Base-by-base conservation (phyloP, 1,284 basidiomycete genomes). In the Thelephora terrestris region DNA sequence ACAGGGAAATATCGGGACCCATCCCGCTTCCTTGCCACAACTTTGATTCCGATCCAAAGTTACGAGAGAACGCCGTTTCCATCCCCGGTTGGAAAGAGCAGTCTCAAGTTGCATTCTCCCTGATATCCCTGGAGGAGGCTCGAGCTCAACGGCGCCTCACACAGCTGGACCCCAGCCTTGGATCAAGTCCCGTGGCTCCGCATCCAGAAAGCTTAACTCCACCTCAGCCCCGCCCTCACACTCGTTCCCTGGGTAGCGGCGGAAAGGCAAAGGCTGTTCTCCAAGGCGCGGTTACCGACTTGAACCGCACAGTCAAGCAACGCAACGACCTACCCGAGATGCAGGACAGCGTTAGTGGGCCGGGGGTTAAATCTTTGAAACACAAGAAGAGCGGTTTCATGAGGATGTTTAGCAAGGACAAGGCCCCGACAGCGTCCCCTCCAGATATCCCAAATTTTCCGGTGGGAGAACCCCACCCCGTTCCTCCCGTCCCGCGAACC, bases 341-440 rank as follows among this genome's bases (percentile, higher is more conserved):
- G 5, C 45, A 20, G 21, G 44, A 20, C 18, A 24, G n/a, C 17
- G 25, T 52, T 4, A 48, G 51, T 45, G 32, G 54, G 35, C 52
- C 66, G 24, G 69, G 68, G 3, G 29, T 32, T 12, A 82, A 78
- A 53, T 55, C 63, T 1, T 58, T 87, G 38, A 81, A 76, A 58
- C 76, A 78, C 50, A 64, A 85, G 69, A 88, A 83, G 62, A 89
- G 85, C 55, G 86, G 85, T 1, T 84, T 90, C 60, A 78, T 90
- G 81, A 71, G 83, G 48, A 64, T 90, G 12, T 88, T 90, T 63
- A 79, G 81, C 58, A 69, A 67, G 58, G 78, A 74, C 69, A 52
- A 74, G 69, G 39, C 68, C 48, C 51, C 49, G 18, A 51, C 50
- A 32, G 45, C 47, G 7, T 20, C 50, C 18, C 47, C 52, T 12